Conservation (phyloP, 2,329 filamentous ascomycete genomes). For the Chaetomium globosum region DNA sequence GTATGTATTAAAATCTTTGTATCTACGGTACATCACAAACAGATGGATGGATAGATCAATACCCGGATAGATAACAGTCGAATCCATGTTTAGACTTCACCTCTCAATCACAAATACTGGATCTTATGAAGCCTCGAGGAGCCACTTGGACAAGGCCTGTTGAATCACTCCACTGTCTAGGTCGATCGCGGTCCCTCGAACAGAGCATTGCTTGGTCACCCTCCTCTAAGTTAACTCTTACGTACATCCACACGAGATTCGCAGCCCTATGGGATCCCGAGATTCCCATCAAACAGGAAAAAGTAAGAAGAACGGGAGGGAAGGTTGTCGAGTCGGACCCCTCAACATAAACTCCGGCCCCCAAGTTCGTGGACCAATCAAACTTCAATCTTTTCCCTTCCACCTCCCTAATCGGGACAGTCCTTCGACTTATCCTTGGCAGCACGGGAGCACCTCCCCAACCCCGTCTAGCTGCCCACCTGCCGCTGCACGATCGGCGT, state of each 20-base stretch:
- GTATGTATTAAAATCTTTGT: slow-evolving; percentile 11
- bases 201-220: no score
- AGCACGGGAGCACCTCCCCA: slow-evolving; percentile 20
- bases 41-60: slow-evolving; percentile 18
- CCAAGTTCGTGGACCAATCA: slow-evolving; percentile 21
- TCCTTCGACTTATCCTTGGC: neutral
- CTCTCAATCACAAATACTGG: neutral
- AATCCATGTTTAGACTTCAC: neutral
- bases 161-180: no score
- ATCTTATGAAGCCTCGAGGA: no score
- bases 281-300: no score
- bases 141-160: no score
- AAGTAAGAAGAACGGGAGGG: no score
- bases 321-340: neutral
- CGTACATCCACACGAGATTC: no score
- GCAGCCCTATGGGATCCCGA: neutral
- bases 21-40: slow-evolving; percentile 3
- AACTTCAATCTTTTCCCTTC: neutral
- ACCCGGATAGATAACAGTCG: slow-evolving; percentile 7
- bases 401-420: slow-evolving; percentile 31
- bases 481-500: slow-evolving; percentile 17
- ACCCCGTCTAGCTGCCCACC: slow-evolving; percentile 15
- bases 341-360: neutral
- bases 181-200: no score
- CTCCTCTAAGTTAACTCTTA: no score